Percentiles rank a stretch among this genome's conserved stretches.
Conservation (phyloP, 495 filamentous ascomycete species). For the Astrothelium macrocarpum region DNA sequence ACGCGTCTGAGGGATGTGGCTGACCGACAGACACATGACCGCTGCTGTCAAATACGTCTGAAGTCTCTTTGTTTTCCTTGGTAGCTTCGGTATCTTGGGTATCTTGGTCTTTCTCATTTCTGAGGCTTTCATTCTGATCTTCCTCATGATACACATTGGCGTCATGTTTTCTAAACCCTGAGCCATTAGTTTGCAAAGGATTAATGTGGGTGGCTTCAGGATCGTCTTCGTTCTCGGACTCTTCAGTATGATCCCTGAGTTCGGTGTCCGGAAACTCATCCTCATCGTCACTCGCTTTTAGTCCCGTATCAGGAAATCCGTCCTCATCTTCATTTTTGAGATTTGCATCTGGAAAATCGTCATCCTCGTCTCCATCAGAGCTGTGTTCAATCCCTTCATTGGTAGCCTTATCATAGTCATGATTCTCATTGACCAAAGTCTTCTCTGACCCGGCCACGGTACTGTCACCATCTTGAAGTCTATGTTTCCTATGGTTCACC, state of each 20-base stretch:
- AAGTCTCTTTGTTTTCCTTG: background rate
- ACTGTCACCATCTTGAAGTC: constrained; percentile 41
- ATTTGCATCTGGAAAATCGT: constrained; percentile 3
- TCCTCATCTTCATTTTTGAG: constrained; percentile 1
- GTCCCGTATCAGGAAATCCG: too few relatives aligned
- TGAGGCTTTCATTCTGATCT: too few relatives aligned
- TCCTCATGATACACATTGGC: too few relatives aligned
- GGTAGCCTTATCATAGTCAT: background rate
- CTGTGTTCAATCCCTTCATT: constrained; percentile 8
- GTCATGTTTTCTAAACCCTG: too few relatives aligned
- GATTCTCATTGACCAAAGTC: constrained; percentile 1
- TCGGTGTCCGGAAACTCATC: constrained; percentile 10
- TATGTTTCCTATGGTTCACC: constrained; percentile 64
- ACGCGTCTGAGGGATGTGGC: constrained; percentile 14
- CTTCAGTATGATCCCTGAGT: too few relatives aligned
- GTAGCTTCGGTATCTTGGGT: constrained; percentile 30
- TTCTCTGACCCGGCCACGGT: constrained; percentile 5
- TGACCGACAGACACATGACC: constrained; percentile 15
- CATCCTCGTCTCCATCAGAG: constrained; percentile 6
- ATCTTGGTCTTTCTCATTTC: constrained; percentile 33
- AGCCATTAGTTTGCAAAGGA: too few relatives aligned
- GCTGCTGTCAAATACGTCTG: constrained; percentile 3
- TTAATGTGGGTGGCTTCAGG: too few relatives aligned
- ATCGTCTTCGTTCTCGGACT: too few relatives aligned
- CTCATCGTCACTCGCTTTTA: too few relatives aligned